Conservation (phyloP, 148 eudicot genomes). For the Selenicereus undatus region DNA sequence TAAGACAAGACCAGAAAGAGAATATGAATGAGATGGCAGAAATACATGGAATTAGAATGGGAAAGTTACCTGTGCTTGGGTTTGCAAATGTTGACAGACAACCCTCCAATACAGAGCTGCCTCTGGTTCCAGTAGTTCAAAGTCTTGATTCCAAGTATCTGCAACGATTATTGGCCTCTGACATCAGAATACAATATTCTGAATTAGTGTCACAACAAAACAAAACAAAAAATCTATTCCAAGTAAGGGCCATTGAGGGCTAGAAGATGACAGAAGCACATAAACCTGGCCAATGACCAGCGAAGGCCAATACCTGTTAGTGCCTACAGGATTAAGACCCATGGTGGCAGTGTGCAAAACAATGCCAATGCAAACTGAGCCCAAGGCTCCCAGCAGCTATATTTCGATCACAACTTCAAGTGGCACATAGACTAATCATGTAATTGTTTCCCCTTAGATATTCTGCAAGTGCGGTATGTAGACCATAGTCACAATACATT, state of each 20-base stretch:
- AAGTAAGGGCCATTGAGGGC: background rate
- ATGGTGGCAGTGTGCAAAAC: no score
- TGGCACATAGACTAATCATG: no score
- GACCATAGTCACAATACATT: background rate
- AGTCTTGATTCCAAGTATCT: conserved; percentile 29
- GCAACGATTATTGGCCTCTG: background rate
- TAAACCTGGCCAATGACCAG: no score
- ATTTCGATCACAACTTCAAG: background rate
- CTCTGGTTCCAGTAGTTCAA: conserved; percentile 73
- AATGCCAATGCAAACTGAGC: no score
- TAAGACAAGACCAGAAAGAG: background rate
- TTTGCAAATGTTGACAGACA: conserved; percentile 70
- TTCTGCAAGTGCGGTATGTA: background rate
- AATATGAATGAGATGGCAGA: background rate
- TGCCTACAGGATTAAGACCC: no score
- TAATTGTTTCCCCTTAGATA: background rate
- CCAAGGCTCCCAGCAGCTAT: background rate
- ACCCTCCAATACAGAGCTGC: conserved; percentile 86
- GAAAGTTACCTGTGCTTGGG: conserved; percentile 64
- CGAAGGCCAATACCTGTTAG: no score
- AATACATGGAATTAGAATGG: background rate
- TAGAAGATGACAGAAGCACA: no score
- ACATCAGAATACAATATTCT: conserved; percentile 4
- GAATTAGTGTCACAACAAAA: background rate
- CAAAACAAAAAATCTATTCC: no score